Evolutionary conservation across 139 green algal genomes (phyloP).

Genomic region (Volvox africanus): DNA sequence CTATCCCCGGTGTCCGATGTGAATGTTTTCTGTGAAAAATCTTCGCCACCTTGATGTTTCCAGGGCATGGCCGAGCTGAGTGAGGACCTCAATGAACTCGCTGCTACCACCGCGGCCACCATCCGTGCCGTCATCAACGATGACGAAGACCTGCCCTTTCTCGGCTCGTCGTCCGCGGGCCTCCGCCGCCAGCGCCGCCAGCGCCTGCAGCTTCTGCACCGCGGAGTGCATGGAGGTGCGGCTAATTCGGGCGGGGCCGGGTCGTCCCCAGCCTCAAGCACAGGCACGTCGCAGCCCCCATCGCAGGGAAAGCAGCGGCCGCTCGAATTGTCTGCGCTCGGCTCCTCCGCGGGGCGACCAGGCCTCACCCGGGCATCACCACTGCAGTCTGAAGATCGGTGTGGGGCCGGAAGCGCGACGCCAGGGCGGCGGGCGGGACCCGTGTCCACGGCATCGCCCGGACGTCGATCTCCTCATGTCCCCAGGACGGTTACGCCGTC

Average conservation of each 20-base stretch:
- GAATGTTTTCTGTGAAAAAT: no score
- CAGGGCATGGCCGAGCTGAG: conserved; percentile 43
- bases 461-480: neutral
- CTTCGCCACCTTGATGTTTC: no score
- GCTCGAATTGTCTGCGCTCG: neutral
- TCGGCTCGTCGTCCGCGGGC: neutral
- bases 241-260: neutral
- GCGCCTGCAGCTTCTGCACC: conserved; percentile 47
- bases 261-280: neutral
- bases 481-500: neutral
- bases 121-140: conserved; percentile 50
- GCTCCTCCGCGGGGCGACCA: no score
- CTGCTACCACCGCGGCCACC: conserved; percentile 41
- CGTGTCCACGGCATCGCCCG: neutral
- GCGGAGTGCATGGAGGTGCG: neutral
- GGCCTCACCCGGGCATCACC: no score
- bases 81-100: conserved; percentile 47
- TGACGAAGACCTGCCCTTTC: conserved; percentile 43
- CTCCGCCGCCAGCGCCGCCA: conserved; percentile 2
- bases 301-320: neutral
- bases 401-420: neutral
- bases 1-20: no score
- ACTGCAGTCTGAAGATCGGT: neutral
- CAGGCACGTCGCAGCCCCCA: neutral
- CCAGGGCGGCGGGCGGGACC: no score